Evolutionary conservation across 2,329 filamentous ascomycete species (phyloP).

Genomic region (Ophiocordyceps robertsii): DNA sequence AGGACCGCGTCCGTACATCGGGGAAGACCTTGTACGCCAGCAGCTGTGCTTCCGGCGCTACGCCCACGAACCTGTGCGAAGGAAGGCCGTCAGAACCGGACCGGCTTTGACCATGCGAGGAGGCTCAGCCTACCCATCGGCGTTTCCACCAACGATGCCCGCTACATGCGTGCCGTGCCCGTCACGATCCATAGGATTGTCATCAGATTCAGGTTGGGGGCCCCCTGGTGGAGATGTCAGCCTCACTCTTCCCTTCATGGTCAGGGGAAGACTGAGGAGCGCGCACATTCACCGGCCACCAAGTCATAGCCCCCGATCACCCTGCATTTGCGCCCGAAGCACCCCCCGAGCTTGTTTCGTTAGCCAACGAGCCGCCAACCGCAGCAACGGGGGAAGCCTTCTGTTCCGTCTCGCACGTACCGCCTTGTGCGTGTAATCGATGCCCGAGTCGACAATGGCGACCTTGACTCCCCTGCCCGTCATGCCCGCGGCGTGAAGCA

Average conservation of each 20-base stretch:
- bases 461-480: conserved; percentile 22
- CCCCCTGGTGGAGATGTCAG: not conserved
- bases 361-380: not conserved
- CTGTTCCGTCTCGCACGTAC: conserved; percentile 7
- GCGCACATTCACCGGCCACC: conserved; percentile 17
- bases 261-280: conserved; percentile 3
- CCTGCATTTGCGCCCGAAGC: conserved; percentile 25
- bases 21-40: conserved; percentile 31
- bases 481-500: conserved; percentile 22
- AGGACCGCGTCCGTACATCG: conserved; percentile 8
- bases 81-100: not conserved
- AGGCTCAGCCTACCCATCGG: conserved; percentile 13
- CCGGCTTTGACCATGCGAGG: not conserved
- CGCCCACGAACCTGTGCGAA: conserved; percentile 24
- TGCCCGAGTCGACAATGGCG: conserved; percentile 25
- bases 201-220: conserved; percentile 17
- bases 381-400: not conserved
- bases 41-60: conserved; percentile 29
- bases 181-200: conserved; percentile 9
- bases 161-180: conserved; percentile 5
- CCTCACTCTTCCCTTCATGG: too few species aligned
- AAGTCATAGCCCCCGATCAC: conserved; percentile 24
- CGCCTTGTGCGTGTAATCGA: conserved; percentile 25
- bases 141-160: conserved; percentile 30
- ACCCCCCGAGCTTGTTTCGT: conserved; percentile 20